Evolutionary conservation across 1,284 basidiomycete species (phyloP).

Genomic region (Marasmius oreades): DNA sequence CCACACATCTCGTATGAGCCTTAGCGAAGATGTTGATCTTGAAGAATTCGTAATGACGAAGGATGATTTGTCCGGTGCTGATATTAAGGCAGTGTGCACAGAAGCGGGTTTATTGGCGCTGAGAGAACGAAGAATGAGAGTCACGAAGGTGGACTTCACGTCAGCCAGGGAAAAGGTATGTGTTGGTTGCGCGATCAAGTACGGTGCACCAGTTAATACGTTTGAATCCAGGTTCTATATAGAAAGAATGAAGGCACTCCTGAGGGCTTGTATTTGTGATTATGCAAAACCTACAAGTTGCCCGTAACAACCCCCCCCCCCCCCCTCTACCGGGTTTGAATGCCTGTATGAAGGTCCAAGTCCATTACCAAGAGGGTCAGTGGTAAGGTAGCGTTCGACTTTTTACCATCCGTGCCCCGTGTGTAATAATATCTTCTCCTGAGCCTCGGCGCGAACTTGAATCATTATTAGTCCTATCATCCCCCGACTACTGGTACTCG

Average conservation of each 20-base stretch:
- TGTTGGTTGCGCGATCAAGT: background rate
- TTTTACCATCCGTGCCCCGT: no score
- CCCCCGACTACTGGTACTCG: no score
- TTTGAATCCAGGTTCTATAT: slow-evolving; percentile 66
- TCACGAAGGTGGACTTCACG: slow-evolving; percentile 90
- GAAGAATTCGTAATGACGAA: slow-evolving; percentile 97
- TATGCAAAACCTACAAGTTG: no score
- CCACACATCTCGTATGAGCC: slow-evolving; percentile 95
- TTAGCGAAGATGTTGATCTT: slow-evolving; percentile 89
- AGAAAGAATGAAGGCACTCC: slow-evolving; percentile 93
- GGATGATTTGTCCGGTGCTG: slow-evolving; percentile 95
- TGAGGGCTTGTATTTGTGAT: slow-evolving; percentile 75
- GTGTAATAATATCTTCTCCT: no score
- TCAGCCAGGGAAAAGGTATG: slow-evolving; percentile 84
- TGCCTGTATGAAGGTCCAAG: no score
- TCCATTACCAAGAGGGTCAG: no score
- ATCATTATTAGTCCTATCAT: no score
- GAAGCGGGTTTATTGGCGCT: slow-evolving; percentile 95
- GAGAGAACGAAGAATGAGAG: slow-evolving; percentile 94
- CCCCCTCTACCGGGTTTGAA: no score
- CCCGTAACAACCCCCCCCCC: no score
- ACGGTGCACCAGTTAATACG: slow-evolving; percentile 15
- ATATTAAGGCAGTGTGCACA: slow-evolving; percentile 97
- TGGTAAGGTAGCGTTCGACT: no score
- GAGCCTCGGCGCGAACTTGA: no score